Conservation (phyloP, 2,329 filamentous ascomycete genomes). For the Curvularia lunata region DNA sequence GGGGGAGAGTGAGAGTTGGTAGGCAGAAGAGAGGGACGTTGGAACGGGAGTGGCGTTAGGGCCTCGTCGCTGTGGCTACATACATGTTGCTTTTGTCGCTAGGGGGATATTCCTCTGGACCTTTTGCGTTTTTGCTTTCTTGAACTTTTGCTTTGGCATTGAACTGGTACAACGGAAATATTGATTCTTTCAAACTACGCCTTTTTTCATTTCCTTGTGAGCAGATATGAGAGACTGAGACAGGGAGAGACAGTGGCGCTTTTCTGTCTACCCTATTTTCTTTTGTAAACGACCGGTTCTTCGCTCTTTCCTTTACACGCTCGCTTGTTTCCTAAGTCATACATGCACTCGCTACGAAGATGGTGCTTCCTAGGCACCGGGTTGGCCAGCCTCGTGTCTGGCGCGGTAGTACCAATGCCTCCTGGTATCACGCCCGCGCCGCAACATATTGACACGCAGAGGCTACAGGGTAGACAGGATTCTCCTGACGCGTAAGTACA, state of each 20-base stretch:
- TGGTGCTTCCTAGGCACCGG: conserved; percentile 18
- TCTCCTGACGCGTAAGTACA: conserved; percentile 42
- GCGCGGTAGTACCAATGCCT: conserved; percentile 25
- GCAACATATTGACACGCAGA: conserved; percentile 17
- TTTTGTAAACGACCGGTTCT: not conserved
- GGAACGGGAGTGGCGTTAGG: not conserved
- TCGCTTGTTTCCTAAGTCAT: not conserved
- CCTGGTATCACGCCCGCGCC: conserved; percentile 42
- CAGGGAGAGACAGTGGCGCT: not conserved
- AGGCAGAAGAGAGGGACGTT: not conserved
- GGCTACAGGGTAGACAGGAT: conserved; percentile 30
- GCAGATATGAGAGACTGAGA: not conserved
- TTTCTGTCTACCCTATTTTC: not conserved
- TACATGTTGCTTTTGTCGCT: not conserved
- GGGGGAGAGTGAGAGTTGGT: not conserved
- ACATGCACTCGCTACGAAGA: conserved; percentile 36
- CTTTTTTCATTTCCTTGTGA: too few species aligned
- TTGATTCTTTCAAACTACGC: not conserved
- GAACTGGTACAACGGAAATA: not conserved
- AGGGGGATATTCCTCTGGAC: too few species aligned
- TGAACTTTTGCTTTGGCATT: too few species aligned
- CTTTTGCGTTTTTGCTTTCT: not conserved
- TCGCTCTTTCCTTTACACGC: not conserved
- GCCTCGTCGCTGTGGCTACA: not conserved
- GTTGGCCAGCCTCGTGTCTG: conserved; percentile 17